Conservation (phyloP, 1,284 basidiomycete species). For the Ustilago hordei region DNA sequence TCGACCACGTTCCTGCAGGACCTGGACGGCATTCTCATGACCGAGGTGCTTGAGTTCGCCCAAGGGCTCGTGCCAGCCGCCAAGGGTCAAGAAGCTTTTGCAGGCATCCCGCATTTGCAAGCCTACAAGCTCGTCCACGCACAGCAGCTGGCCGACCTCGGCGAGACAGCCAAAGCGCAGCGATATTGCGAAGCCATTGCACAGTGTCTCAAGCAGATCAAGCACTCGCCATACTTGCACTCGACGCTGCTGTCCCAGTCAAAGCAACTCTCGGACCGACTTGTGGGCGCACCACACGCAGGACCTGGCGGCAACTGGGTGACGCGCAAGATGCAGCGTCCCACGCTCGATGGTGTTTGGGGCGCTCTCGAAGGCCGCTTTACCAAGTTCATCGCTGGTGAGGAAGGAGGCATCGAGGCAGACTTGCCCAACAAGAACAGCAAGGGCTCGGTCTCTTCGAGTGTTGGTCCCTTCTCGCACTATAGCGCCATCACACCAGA, state of each 20-base stretch:
- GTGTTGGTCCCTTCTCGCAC: constrained; percentile 86
- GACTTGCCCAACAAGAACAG: constrained; percentile 69
- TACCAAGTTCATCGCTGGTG: constrained; percentile 91
- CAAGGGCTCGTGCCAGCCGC: constrained; percentile 78
- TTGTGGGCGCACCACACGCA: constrained; percentile 78
- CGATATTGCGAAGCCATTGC: constrained; percentile 91
- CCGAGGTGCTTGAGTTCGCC: constrained; percentile 93
- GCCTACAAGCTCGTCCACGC: constrained; percentile 89
- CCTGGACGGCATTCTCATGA: constrained; percentile 83
- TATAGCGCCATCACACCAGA: constrained; percentile 92
- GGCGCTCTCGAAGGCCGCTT: constrained; percentile 94
- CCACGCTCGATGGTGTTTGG: constrained; percentile 90
- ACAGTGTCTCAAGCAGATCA: constrained; percentile 74
- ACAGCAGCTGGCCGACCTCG: constrained; percentile 75
- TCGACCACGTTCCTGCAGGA: constrained; percentile 77
- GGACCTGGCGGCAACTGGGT: constrained; percentile 74
- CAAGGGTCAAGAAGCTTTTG: constrained; percentile 88
- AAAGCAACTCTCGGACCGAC: constrained; percentile 82
- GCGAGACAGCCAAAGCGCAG: constrained; percentile 66
- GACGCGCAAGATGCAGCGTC: constrained; percentile 76
- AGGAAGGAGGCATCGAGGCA: constrained; percentile 66
- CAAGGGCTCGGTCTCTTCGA: constrained; percentile 46
- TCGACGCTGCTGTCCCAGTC: constrained; percentile 80
- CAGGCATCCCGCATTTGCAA: constrained; percentile 86
- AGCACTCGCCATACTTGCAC: constrained; percentile 79